These are phyloP conservation scores for Wallacemonas sp. DNA, from an alignment of 208 protist species.

Conservation along the genomic window DNA sequence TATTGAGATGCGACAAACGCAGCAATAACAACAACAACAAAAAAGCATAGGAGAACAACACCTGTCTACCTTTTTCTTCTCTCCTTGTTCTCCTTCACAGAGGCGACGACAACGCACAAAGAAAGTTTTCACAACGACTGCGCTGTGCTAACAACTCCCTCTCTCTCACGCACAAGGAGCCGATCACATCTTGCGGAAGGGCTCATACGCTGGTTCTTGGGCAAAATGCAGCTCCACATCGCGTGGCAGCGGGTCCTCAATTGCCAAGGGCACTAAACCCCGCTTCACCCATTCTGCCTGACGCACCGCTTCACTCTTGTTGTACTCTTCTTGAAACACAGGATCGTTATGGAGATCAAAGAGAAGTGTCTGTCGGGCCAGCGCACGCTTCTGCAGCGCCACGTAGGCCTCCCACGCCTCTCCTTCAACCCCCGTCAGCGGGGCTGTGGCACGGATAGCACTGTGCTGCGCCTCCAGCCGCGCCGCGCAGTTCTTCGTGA, in stretches of 20 bases:
- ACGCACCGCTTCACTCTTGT: conserved; percentile 51
- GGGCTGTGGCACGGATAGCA: conserved; percentile 61
- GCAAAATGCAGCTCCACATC: conserved; percentile 67
- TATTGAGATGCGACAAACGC: too few species aligned
- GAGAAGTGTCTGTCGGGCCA: conserved; percentile 79
- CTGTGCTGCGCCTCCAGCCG: conserved; percentile 62
- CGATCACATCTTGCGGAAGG: conserved; percentile 55
- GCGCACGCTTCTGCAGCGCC: conserved; percentile 77
- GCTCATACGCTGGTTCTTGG: conserved; percentile 77
- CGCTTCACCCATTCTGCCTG: conserved; percentile 53
- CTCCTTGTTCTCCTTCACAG: too few species aligned
- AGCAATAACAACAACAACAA: not conserved
- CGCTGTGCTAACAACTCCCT: too few species aligned
- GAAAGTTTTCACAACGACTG: too few species aligned
- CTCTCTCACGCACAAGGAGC: too few species aligned
- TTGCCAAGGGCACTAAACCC: conserved; percentile 53
- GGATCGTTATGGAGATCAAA: conserved; percentile 75
- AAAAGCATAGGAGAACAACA: not conserved
- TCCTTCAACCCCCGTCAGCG: conserved; percentile 80
- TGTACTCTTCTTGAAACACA: conserved; percentile 54
- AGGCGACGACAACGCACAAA: too few species aligned
- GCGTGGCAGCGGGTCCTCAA: conserved; percentile 35
- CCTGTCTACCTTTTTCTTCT: too few species aligned
- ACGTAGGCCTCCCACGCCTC: conserved; percentile 84
- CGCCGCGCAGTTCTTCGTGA: conserved; percentile 33